phyloP scores from a whole-genome alignment of 78 protist genomes.

The Anaeramoeba ignava region DNA sequence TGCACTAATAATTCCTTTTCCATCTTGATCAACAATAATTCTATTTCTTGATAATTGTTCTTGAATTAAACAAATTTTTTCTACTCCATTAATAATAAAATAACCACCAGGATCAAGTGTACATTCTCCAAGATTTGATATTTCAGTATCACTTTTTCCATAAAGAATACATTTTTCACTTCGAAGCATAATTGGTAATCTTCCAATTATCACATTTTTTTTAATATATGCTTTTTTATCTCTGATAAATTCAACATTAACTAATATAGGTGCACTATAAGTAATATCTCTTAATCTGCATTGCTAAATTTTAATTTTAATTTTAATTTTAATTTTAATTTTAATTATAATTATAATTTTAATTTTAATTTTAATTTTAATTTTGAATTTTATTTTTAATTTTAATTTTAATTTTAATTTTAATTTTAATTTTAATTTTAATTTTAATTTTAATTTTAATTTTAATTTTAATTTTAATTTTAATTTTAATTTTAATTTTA shows the following conservation, averaged over 20 bases:
- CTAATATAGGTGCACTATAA: slow-evolving; percentile 85
- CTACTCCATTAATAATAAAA: slow-evolving; percentile 51
- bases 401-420: not conserved
- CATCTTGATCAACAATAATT: not conserved
- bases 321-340: not conserved
- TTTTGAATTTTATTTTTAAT: too few relatives aligned
- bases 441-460: slow-evolving; percentile 4
- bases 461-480: slow-evolving; percentile 16
- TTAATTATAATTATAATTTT: slow-evolving; percentile 7
- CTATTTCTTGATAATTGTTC: slow-evolving; percentile 84
- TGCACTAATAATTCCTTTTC: not conserved
- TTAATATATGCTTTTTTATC: slow-evolving; percentile 18
- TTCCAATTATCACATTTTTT: slow-evolving; percentile 65
- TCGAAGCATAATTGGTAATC: slow-evolving; percentile 95
- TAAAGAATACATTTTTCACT: slow-evolving; percentile 61
- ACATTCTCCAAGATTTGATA: slow-evolving; percentile 82
- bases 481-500: too few relatives aligned
- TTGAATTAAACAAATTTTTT: slow-evolving; percentile 86
- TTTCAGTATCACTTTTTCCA: slow-evolving; percentile 45
- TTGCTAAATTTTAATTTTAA: slow-evolving; percentile 59
- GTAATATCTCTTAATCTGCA: slow-evolving; percentile 96
- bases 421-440: not conserved
- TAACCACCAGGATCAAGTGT: slow-evolving; percentile 89
- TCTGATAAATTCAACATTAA: slow-evolving; percentile 73
- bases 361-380: slow-evolving; percentile 56